Conservation (phyloP, 352 stramenopile genomes). For the Aphanomyces stellatus region DNA sequence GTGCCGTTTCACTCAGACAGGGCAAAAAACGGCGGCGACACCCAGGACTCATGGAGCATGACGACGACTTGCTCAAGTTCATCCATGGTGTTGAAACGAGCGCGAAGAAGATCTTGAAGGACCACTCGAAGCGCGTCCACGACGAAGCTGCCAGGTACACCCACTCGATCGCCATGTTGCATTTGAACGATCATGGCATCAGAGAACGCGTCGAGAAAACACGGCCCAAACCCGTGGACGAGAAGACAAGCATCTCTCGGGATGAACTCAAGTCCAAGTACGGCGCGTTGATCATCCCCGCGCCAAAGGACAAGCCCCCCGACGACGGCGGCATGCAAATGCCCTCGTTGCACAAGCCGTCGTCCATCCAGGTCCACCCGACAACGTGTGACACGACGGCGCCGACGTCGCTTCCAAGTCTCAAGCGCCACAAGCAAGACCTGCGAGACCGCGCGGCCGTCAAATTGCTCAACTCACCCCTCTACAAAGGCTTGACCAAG, state of each 20-base stretch:
- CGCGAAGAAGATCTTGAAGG: constrained; percentile 68
- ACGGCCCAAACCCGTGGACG: constrained; percentile 19
- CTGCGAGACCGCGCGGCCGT: not conserved
- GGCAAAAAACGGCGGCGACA: not conserved
- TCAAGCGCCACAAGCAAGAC: constrained; percentile 16
- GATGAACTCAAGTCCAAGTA: constrained; percentile 58
- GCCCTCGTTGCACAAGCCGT: not conserved
- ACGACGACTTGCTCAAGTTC: constrained; percentile 72
- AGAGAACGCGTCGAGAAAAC: not conserved
- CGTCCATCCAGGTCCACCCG: constrained; percentile 24
- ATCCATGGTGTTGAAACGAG: constrained; percentile 67
- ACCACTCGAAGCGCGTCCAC: constrained; percentile 64
- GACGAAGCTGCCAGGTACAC: constrained; percentile 45
- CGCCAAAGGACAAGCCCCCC: constrained; percentile 22
- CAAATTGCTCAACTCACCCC: constrained; percentile 59
- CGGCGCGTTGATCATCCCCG: constrained; percentile 42
- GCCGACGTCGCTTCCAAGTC: not conserved
- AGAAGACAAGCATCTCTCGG: constrained; percentile 28
- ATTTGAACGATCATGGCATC: constrained; percentile 24
- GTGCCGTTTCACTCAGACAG: too few relatives aligned
- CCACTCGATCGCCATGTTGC: constrained; percentile 30
- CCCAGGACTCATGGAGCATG: too few relatives aligned
- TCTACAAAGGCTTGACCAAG: constrained; percentile 67
- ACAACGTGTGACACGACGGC: constrained; percentile 1
- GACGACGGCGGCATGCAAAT: not conserved